Percentiles rank a stretch among this genome's conserved stretches.
phyloP scores from a whole-genome alignment of 176 grass and related monocot genomes.

The Bolboschoenus planiculmis region DNA sequence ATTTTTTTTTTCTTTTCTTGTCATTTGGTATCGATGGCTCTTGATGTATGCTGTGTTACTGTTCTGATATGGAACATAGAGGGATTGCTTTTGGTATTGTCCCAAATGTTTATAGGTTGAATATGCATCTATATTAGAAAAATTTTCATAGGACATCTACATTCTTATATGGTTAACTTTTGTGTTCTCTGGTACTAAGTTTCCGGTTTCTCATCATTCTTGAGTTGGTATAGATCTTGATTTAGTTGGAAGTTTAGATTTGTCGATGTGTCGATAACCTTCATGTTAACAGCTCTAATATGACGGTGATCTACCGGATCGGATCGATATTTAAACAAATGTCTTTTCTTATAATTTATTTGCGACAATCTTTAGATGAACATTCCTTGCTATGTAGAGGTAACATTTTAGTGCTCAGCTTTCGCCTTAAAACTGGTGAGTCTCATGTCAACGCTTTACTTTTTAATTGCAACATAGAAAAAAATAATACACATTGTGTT shows the following conservation, averaged over 20 bases:
- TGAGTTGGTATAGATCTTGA: background rate
- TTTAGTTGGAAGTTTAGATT: background rate
- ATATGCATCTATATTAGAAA: background rate
- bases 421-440: background rate
- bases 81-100: background rate
- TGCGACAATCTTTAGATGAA: background rate
- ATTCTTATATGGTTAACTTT: background rate
- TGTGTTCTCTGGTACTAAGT: background rate
- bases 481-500: background rate
- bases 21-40: constrained; percentile 10
- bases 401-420: background rate
- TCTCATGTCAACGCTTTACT: background rate
- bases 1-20: background rate
- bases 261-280: background rate
- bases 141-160: background rate
- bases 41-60: constrained; percentile 5
- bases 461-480: background rate
- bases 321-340: background rate
- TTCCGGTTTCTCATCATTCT: background rate
- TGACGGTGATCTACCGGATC: background rate
- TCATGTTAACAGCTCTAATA: background rate
- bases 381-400: background rate
- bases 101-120: constrained; percentile 15
- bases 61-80: background rate
- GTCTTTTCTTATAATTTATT: background rate